A percentile compares a stretch with the other conserved stretches of the same genome.
phyloP scores from a whole-genome alignment of 2,329 filamentous ascomycete genomes.

The Aspergillus spinulosporus region DNA sequence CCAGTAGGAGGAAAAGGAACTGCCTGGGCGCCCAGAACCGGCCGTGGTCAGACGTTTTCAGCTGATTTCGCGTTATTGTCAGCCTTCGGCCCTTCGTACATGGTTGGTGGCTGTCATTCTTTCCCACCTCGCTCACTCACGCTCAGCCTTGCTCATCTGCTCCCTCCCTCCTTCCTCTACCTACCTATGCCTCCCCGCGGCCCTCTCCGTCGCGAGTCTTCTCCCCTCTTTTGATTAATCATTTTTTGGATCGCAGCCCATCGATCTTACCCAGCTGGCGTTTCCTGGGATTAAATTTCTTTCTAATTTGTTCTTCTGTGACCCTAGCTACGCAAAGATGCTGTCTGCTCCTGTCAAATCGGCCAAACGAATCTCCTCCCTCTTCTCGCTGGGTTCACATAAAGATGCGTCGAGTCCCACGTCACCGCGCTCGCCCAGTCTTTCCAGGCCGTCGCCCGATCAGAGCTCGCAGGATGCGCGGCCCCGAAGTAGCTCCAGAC shows the following conservation, averaged over 20 bases:
- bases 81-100: conserved; percentile 12
- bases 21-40: background rate
- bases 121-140: conserved; percentile 16
- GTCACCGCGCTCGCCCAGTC: conserved; percentile 29
- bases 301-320: no score
- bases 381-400: conserved; percentile 44
- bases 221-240: background rate
- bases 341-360: conserved; percentile 46
- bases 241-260: no score
- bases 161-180: conserved; percentile 13
- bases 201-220: conserved; percentile 1
- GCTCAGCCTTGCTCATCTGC: background rate
- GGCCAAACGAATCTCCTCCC: conserved; percentile 48
- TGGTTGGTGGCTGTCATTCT: conserved; percentile 25
- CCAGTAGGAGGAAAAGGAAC: conserved; percentile 10
- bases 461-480: conserved; percentile 26
- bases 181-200: conserved; percentile 9
- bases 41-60: conserved; percentile 4
- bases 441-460: conserved; percentile 26
- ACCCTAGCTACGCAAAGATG: conserved; percentile 28
- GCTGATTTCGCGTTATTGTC: conserved; percentile 7
- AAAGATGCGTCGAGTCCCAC: conserved; percentile 36
- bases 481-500: conserved; percentile 33
- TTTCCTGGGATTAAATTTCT: conserved; percentile 6
- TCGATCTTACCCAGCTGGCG: conserved; percentile 1